Base-by-base conservation (phyloP, 306 rosid genomes). In the Medicago truncatula region DNA sequence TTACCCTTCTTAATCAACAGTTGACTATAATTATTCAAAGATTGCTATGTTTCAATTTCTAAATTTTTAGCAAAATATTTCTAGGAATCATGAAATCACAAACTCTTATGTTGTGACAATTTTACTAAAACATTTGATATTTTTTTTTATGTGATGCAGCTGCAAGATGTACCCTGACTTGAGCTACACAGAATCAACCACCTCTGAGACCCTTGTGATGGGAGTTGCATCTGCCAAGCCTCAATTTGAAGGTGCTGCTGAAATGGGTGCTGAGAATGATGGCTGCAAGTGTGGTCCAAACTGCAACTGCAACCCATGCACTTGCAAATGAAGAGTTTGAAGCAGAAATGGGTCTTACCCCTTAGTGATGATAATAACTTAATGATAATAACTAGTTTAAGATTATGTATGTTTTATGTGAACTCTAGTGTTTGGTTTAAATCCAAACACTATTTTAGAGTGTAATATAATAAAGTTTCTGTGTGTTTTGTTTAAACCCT, bases 231-330 rank as follows among this genome's bases (percentile, higher is more conserved):
- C 97, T 1, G 67, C 15, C 1, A 84, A 64, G 76, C 52, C 89
- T 1, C 77, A 85, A 23, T 73, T 80, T 1, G 94, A 84, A 52
- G 84, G 84, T 39, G 65, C 87, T 68, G 97, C 86, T 69, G 97
- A 89, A 76, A 84, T 86, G 87, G 87, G 21, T 0, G 89, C 86
- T 11, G 97, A 83, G 82, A 77, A 75, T 28, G 92, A 25, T 47
- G 90, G 91, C 13, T 93, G 98, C 94, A 89, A 87, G 81, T 93
- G 98, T 52, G 92, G 96, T 17, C 16, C 43, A 8, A 87, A 83
- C 85, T 93, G 98, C 93, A 65, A 68, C 15, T 93, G 98, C 82
- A 38, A 89, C 56, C 94, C 97, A 2, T 93, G 98, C 90, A 87
- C 17, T 56, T 93, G 98, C 64, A 80, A 90, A 72, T 91, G 93